Conservation (phyloP, 306 rosid genomes). For the Rubus idaeus region DNA sequence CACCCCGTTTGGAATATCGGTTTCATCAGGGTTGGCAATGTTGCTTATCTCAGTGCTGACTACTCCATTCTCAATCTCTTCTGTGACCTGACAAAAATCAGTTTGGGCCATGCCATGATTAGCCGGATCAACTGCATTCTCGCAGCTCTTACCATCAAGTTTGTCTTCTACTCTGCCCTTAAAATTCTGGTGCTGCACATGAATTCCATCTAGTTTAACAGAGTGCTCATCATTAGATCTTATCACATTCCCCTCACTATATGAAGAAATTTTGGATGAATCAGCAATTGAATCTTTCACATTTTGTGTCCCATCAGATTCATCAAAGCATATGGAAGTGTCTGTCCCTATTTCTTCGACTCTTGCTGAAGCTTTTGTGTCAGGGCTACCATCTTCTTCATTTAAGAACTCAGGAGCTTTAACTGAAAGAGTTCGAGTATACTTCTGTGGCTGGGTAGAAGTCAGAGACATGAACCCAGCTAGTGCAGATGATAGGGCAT, state of each 20-base stretch:
- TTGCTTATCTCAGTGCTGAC: constrained; percentile 21
- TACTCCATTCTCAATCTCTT: constrained; percentile 36
- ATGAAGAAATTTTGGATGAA: constrained; percentile 23
- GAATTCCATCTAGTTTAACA: constrained; percentile 33
- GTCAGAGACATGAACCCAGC: constrained; percentile 61
- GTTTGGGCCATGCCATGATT: background rate
- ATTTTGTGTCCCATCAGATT: constrained; percentile 24
- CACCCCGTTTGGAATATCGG: constrained; percentile 21
- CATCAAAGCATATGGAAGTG: constrained; percentile 28
- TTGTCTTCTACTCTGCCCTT: constrained; percentile 27
- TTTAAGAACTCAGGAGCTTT: constrained; percentile 62
- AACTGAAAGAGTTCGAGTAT: constrained; percentile 37
- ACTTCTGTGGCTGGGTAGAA: constrained; percentile 38
- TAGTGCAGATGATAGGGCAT: constrained; percentile 77
- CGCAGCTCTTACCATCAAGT: constrained; percentile 4
- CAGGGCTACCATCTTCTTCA: constrained; percentile 42
- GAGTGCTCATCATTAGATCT: constrained; percentile 23
- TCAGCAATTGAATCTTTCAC: constrained; percentile 24
- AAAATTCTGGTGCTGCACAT: constrained; percentile 8
- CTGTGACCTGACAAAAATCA: constrained; percentile 15
- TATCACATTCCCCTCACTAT: constrained; percentile 25
- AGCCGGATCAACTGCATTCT: constrained; percentile 16
- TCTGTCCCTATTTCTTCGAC: constrained; percentile 27
- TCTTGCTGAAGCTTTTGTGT: constrained; percentile 21
- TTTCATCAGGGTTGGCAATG: constrained; percentile 18